phyloP scores from a whole-genome alignment of 2,329 filamentous ascomycete genomes.

The Periconia sp. region DNA sequence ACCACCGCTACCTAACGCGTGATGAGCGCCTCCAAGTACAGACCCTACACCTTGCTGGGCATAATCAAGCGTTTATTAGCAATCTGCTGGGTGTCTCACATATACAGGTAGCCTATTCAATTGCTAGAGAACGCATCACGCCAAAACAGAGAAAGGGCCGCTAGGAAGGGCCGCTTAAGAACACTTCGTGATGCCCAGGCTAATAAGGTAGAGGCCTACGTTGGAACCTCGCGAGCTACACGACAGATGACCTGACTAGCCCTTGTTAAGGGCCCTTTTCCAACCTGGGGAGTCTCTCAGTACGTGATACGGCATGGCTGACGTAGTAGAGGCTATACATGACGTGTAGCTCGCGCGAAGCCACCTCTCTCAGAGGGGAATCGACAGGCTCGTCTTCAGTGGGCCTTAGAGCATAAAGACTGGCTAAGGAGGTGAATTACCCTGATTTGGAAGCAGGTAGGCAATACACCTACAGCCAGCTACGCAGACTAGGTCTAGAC shows the following conservation, averaged over 20 bases:
- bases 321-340: conserved; percentile 9
- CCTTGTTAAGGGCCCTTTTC: conserved; percentile 6
- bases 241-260: conserved; percentile 4
- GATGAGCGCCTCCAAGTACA: conserved; percentile 6
- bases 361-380: conserved; percentile 11
- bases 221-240: background rate
- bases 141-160: conserved; percentile 4
- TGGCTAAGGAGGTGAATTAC: too few relatives aligned
- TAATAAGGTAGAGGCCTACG: conserved; percentile 9
- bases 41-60: conserved; percentile 2
- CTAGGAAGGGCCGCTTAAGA: background rate
- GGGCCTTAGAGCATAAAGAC: too few relatives aligned
- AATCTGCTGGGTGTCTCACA: background rate
- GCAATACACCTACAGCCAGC: too few relatives aligned
- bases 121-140: conserved; percentile 2
- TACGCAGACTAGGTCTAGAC: too few relatives aligned
- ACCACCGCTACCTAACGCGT: conserved; percentile 6
- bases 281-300: conserved; percentile 2
- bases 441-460: too few relatives aligned
- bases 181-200: conserved; percentile 2
- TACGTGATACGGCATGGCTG: conserved; percentile 6
- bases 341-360: conserved; percentile 5
- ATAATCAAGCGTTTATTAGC: conserved; percentile 3
- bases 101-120: conserved; percentile 6
- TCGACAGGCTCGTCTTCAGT: conserved; percentile 3